Percentiles rank a stretch among this genome's conserved stretches.
These are phyloP conservation scores for Eucalyptus guilfoylei DNA, from an alignment of 345 rosid genomes.

Conservation along the genomic window DNA sequence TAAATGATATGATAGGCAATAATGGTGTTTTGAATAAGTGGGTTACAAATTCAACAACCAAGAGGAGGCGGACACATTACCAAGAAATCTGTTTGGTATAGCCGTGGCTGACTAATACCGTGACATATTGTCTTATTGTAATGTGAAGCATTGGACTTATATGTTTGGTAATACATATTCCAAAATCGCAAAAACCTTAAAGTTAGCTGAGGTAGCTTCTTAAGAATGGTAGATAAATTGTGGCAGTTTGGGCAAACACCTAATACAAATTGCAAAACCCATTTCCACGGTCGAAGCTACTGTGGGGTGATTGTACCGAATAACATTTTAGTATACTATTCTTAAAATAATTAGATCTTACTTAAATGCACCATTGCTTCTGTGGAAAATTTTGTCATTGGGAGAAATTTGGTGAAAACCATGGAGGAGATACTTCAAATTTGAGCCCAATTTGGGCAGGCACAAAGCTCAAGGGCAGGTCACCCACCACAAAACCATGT, in stretches of 20 bases:
- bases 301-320: neutral
- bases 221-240: accelerated
- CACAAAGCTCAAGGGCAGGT: neutral
- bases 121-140: neutral
- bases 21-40: neutral
- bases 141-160: accelerated
- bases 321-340: neutral
- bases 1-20: accelerated
- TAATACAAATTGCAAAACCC: neutral
- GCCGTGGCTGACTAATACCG: accelerated
- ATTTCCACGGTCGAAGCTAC: accelerated
- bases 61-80: accelerated
- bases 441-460: neutral
- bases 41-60: neutral
- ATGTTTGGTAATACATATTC: neutral
- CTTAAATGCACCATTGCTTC: neutral
- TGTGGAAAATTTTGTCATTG: neutral
- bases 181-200: accelerated
- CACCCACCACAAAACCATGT: neutral
- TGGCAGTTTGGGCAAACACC: accelerated
- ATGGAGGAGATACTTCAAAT: neutral
- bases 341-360: neutral
- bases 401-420: neutral
- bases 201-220: accelerated
- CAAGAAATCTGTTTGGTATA: accelerated